Evolutionary conservation across 306 rosid genomes (phyloP), one percentile per base, ranked within the genome.

Genomic region (Prunus armeniaca): DNA sequence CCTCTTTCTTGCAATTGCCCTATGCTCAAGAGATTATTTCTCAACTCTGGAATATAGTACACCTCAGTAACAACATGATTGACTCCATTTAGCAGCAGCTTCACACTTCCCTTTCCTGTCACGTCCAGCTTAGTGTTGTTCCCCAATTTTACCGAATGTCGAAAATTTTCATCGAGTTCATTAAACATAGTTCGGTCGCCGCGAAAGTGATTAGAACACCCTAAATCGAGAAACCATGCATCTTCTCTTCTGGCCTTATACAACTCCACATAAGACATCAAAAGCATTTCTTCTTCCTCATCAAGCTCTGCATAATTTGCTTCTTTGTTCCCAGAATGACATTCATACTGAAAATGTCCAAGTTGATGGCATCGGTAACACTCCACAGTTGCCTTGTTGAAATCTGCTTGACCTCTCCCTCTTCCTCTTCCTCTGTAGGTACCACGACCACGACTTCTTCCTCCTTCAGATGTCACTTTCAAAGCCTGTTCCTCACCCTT

Each of bases 221-320:
- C 63, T 70, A 47, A 30, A 30, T 30, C 34, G 3, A 30, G 52
- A 52, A 72, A 72, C 76, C 76, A 72, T 57, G 76, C 76, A 58
- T 72, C 67, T 55, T 72, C 55, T 58, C 67, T 72, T 72, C 24
- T 54, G 34, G 55, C 66, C 55, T 57, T 24, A 34, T 41, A 11
- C 22, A 30, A 14, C 54, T 41, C 56, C 55, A 56, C 66, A 41
- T 30, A 73, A 45, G 77, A 41, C 77, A 73, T 73, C 65, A 72
- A 72, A 34, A 72, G 76, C 50, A 55, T 54, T 56, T 72, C 76
- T 72, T 72, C 76, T 72, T 72, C 76, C 74, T 70, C 74, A 72
- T 72, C 75, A 15, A 71, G 49, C 65, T 72, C n/a, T 54, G 32
- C 65, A 72, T 55, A 72, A 72, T 72, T 55, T 56, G 76, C 76